phyloP scores from a whole-genome alignment of 2,329 filamentous ascomycete species.

The Bipolaris oryzae region DNA sequence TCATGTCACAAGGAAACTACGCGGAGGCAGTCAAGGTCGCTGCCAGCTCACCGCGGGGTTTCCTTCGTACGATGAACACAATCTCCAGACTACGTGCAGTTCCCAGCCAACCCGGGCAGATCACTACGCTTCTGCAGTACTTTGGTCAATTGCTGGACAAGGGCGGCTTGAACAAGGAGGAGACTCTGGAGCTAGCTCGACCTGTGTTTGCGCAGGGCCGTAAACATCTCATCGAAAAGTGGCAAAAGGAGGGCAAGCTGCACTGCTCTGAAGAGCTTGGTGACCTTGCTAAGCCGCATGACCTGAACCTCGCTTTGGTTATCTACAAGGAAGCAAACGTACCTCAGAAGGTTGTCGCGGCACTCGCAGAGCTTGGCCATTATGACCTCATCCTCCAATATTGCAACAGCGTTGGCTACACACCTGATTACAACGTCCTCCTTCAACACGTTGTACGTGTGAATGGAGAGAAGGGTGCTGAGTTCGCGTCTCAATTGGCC shows the following conservation, averaged over 20 bases:
- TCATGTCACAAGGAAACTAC: constrained; percentile 80
- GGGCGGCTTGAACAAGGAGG: constrained; percentile 87
- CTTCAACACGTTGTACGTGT: constrained; percentile 83
- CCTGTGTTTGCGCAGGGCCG: constrained; percentile 92
- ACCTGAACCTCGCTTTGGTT: constrained; percentile 81
- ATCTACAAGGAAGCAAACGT: constrained; percentile 93
- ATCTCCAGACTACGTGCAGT: constrained; percentile 95
- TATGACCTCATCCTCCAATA: constrained; percentile 98
- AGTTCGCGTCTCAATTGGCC: constrained; percentile 91
- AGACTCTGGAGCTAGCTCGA: constrained; percentile 90
- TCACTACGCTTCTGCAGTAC: constrained; percentile 95
- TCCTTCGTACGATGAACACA: constrained; percentile 90
- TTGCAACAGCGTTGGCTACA: constrained; percentile 81
- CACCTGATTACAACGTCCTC: constrained; percentile 92
- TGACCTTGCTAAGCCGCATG: constrained; percentile 89
- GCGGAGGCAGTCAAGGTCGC: constrained; percentile 92
- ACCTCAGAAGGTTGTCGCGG: constrained; percentile 91
- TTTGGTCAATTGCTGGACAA: constrained; percentile 98
- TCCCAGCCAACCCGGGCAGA: constrained; percentile 78
- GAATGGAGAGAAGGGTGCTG: constrained; percentile 90
- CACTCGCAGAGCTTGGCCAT: constrained; percentile 92
- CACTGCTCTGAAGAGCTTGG: constrained; percentile 96
- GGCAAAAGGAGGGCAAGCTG: constrained; percentile 95
- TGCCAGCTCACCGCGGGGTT: constrained; percentile 93
- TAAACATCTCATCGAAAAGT: constrained; percentile 96